These are phyloP conservation scores for Wallacemonas sp. DNA, from an alignment of 208 protist genomes.

Conservation along the genomic window DNA sequence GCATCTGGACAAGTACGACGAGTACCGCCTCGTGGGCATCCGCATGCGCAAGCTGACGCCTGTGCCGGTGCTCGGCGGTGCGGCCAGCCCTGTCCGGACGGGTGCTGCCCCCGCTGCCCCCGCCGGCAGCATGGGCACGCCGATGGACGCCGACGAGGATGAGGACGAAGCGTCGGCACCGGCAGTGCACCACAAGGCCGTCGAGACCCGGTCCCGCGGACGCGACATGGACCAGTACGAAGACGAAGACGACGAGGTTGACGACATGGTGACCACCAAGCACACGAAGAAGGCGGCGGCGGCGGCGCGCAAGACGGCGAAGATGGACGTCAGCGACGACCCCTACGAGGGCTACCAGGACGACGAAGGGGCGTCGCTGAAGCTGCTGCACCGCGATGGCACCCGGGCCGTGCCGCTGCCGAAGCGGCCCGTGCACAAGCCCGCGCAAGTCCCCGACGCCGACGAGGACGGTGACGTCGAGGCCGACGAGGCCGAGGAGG, in stretches of 20 bases:
- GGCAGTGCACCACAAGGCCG: too few relatives aligned
- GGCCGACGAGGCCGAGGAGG: background rate
- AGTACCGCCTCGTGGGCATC: slow-evolving; percentile 77
- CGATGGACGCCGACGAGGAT: background rate
- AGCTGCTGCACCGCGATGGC: slow-evolving; percentile 13
- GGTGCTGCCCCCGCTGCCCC: background rate
- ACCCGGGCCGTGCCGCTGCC: slow-evolving; percentile 1
- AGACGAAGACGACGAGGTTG: slow-evolving; percentile 18
- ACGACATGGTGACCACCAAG: too few relatives aligned
- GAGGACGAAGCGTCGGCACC: too few relatives aligned
- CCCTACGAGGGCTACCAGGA: slow-evolving; percentile 16
- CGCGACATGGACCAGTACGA: too few relatives aligned
- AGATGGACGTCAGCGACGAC: slow-evolving; percentile 10
- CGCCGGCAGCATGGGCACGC: background rate
- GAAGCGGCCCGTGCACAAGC: background rate
- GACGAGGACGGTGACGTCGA: slow-evolving; percentile 12
- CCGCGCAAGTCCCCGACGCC: slow-evolving; percentile 4
- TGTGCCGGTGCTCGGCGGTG: background rate
- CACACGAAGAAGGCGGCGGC: background rate
- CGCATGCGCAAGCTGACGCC: slow-evolving; percentile 64
- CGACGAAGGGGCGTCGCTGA: slow-evolving; percentile 6
- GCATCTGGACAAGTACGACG: slow-evolving; percentile 56
- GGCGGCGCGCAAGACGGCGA: background rate
- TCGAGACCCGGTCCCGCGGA: too few relatives aligned
- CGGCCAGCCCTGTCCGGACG: background rate